phyloP scores from a whole-genome alignment of 2,329 filamentous ascomycete species.

The Penicillium thymicola region DNA sequence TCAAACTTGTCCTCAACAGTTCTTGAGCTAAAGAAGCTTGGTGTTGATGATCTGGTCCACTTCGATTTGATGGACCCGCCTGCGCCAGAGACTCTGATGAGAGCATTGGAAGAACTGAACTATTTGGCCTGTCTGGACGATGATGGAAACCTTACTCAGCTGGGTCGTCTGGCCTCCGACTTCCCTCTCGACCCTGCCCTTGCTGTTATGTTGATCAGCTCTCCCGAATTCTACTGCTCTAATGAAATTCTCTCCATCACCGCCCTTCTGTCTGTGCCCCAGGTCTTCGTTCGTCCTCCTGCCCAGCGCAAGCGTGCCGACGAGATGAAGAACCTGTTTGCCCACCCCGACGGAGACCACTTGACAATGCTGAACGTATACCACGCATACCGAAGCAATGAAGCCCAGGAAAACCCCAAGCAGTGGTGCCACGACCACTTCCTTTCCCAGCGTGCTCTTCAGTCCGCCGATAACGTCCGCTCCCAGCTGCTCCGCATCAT shows the following conservation, averaged over 20 bases:
- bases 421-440: conserved; percentile 98
- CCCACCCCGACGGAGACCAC: conserved; percentile 90
- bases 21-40: conserved; percentile 93
- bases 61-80: conserved; percentile 99
- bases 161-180: conserved; percentile 85
- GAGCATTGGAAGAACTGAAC: conserved; percentile 94
- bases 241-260: conserved; percentile 97
- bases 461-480: conserved; percentile 91
- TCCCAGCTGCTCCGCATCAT: conserved; percentile 91
- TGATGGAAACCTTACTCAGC: conserved; percentile 82
- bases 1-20: conserved; percentile 96
- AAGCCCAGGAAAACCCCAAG: conserved; percentile 69
- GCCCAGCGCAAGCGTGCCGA: conserved; percentile 85
- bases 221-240: conserved; percentile 96
- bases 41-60: conserved; percentile 91
- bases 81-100: conserved; percentile 96
- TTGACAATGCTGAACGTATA: conserved; percentile 96
- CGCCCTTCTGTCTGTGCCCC: conserved; percentile 86
- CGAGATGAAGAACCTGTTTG: conserved; percentile 94
- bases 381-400: conserved; percentile 84
- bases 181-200: conserved; percentile 92
- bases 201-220: conserved; percentile 96
- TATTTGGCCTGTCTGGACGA: conserved; percentile 96
- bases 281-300: conserved; percentile 86
- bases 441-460: conserved; percentile 80